These are phyloP conservation scores for Lactarius sanguifluus DNA, from an alignment of 768 basidiomycete genomes.

Conservation along the genomic window DNA sequence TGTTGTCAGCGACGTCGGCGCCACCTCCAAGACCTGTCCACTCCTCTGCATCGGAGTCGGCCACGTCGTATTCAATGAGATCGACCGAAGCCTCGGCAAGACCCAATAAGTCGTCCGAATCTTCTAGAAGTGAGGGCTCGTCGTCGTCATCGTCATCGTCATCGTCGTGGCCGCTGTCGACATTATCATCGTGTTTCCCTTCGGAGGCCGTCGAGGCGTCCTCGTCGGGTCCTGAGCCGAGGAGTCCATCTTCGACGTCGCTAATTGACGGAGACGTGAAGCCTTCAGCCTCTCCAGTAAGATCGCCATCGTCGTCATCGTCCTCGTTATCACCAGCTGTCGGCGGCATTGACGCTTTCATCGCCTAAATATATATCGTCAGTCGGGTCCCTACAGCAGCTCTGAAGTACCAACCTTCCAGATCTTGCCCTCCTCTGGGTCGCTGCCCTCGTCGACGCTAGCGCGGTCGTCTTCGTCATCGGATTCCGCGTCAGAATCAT, in stretches of 20 bases:
- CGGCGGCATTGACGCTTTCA: constrained; percentile 90
- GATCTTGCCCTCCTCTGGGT: constrained; percentile 65
- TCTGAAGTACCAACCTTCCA: constrained; percentile 70
- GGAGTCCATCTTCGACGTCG: constrained; percentile 31
- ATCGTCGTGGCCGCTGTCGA: constrained; percentile 20
- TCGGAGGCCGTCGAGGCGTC: constrained; percentile 37
- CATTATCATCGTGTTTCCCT: constrained; percentile 33
- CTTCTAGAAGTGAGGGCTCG: constrained; percentile 58
- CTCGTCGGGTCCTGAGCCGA: constrained; percentile 36
- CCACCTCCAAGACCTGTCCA: constrained; percentile 52
- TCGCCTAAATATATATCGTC: constrained; percentile 53
- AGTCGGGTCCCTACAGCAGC: constrained; percentile 1
- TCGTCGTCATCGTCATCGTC: constrained; percentile 37
- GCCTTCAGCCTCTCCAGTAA: constrained; percentile 30
- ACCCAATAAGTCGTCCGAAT: constrained; percentile 67
- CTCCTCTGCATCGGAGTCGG: constrained; percentile 48
- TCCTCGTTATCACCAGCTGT: constrained; percentile 40
- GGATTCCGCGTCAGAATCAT: constrained; percentile 38
- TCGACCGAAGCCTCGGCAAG: constrained; percentile 54
- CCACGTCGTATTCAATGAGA: constrained; percentile 60
- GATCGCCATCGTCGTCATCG: constrained; percentile 34
- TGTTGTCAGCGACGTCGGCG: constrained; percentile 33
- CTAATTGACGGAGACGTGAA: constrained; percentile 34
- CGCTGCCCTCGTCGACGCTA: constrained; percentile 46
- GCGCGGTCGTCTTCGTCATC: constrained; percentile 37